Conservation (phyloP, 345 rosid genomes). For the Melaleuca alternifolia region DNA sequence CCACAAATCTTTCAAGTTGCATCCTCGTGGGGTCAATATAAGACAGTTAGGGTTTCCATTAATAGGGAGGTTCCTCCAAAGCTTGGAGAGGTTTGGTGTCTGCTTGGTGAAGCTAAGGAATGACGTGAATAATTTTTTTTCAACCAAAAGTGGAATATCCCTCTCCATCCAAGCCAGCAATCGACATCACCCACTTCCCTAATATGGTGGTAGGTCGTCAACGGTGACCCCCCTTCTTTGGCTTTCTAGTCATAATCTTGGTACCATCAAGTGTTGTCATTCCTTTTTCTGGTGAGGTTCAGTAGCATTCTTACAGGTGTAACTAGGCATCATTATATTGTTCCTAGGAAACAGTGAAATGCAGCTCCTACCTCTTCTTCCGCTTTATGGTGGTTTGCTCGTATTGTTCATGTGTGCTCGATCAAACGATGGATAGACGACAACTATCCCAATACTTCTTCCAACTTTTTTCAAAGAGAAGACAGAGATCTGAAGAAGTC, state of each 20-base stretch:
- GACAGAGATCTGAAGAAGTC: background rate
- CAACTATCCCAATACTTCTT: background rate
- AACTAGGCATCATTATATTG: background rate
- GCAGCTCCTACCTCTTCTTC: background rate
- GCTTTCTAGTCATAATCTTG: background rate
- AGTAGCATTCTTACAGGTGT: background rate
- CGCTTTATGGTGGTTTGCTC: background rate
- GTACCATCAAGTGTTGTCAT: background rate
- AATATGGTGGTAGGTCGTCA: background rate
- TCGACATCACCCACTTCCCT: background rate
- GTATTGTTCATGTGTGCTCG: background rate
- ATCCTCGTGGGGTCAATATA: background rate
- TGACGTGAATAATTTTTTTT: background rate
- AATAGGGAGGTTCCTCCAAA: background rate
- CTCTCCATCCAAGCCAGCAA: background rate
- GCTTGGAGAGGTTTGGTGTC: background rate
- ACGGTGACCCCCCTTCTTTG: background rate
- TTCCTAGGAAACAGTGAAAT: background rate
- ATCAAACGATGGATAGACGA: background rate
- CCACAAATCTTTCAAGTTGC: background rate
- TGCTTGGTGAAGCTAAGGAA: background rate
- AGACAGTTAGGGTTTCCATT: background rate
- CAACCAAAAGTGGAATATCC: background rate
- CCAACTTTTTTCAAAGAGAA: background rate
- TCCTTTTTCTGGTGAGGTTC: background rate